Conservation (phyloP, 2,329 filamentous ascomycete species). For the Ophiocordyceps robertsii region DNA sequence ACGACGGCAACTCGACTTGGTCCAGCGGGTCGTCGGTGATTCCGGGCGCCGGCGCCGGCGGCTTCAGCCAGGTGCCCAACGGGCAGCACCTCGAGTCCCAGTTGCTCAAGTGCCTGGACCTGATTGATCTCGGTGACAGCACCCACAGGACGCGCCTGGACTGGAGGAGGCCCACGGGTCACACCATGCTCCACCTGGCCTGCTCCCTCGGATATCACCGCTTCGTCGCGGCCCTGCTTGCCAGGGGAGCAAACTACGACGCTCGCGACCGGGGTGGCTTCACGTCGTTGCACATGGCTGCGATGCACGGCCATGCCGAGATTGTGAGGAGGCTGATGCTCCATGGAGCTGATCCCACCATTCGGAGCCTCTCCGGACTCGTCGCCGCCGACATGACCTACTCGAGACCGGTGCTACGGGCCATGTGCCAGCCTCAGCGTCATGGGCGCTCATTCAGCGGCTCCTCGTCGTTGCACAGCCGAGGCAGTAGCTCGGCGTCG, state of each 20-base stretch:
- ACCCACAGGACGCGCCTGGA: constrained; percentile 55
- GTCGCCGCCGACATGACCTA: constrained; percentile 58
- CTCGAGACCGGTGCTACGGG: constrained; percentile 49
- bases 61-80: constrained; percentile 26
- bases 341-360: constrained; percentile 56
- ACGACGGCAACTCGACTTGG: constrained; percentile 33
- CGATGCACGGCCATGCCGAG: constrained; percentile 60
- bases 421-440: constrained; percentile 46
- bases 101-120: constrained; percentile 61
- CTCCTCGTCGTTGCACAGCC: constrained; percentile 43
- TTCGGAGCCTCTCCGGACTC: constrained; percentile 56
- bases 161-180: constrained; percentile 49
- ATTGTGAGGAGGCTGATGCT: constrained; percentile 65
- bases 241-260: constrained; percentile 65
- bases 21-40: constrained; percentile 25
- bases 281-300: constrained; percentile 70
- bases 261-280: constrained; percentile 66
- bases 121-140: constrained; percentile 67
- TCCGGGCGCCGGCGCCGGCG: constrained; percentile 28
- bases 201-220: constrained; percentile 62
- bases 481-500: constrained; percentile 53
- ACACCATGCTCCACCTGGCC: constrained; percentile 71
- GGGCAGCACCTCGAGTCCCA: constrained; percentile 47
- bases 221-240: constrained; percentile 64
- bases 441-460: constrained; percentile 56